A percentile compares a stretch with the other conserved stretches of the same genome.
phyloP scores from a whole-genome alignment of 352 stramenopile species.

The Phytophthora kernoviae region DNA sequence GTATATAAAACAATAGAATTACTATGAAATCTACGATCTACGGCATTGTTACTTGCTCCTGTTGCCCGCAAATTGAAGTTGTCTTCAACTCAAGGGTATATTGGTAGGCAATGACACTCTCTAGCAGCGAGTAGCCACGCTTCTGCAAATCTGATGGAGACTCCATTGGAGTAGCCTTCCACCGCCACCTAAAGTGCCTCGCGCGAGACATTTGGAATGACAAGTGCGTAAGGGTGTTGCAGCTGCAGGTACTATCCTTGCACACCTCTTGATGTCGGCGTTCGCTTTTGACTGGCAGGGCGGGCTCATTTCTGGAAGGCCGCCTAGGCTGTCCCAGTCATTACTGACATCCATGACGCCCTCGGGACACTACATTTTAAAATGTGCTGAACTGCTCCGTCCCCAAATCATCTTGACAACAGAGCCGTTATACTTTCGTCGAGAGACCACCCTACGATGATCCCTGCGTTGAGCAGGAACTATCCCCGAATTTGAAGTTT shows the following conservation, averaged over 20 bases:
- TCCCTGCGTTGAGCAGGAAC: no score
- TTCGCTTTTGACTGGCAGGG: neutral
- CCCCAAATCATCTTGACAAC: constrained; percentile 11
- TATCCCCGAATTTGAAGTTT: constrained; percentile 11
- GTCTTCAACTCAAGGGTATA: no score
- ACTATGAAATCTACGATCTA: neutral
- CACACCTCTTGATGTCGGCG: no score
- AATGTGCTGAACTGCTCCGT: constrained; percentile 10
- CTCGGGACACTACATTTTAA: constrained; percentile 17
- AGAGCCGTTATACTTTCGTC: no score
- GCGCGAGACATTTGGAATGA: constrained; percentile 5
- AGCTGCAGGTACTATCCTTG: no score
- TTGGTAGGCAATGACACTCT: no score
- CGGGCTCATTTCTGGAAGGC: constrained; percentile 16
- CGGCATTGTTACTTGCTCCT: no score
- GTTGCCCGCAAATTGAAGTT: no score
- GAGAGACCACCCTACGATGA: no score
- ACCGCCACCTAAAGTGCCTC: no score
- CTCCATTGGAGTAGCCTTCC: no score
- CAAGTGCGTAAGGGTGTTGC: neutral
- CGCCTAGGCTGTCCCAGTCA: constrained; percentile 9
- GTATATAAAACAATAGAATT: constrained; percentile 30
- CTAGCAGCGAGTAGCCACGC: no score
- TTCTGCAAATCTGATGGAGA: constrained; percentile 1
- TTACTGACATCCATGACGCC: constrained; percentile 10